Percentiles rank a stretch among this genome's conserved stretches.
These are phyloP conservation scores for Ceriops decandra DNA, from an alignment of 345 rosid genomes.

Conservation along the genomic window DNA sequence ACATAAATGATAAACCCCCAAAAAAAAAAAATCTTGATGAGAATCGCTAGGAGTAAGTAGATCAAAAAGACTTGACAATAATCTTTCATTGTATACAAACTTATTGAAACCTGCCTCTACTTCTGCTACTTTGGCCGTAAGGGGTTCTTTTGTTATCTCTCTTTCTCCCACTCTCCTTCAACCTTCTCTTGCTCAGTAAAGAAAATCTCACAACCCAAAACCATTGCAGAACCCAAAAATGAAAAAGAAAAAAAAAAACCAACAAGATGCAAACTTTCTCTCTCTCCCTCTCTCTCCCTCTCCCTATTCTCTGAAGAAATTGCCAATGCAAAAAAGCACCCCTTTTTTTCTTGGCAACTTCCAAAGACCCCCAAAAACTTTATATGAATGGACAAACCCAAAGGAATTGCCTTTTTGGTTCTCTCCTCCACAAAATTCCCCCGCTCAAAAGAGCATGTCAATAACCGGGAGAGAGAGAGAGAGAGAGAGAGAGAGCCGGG, in stretches of 20 bases:
- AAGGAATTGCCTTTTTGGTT: conserved; percentile 25
- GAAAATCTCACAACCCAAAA: conserved; percentile 46
- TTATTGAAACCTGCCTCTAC: conserved; percentile 6
- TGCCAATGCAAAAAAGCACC: background rate
- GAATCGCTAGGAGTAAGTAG: conserved; percentile 50
- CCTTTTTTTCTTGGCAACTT: background rate
- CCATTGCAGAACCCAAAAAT: conserved; percentile 42
- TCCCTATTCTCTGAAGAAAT: conserved; percentile 1
- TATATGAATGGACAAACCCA: conserved; percentile 18
- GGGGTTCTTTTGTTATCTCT: conserved; percentile 34
- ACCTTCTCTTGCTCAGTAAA: conserved; percentile 50
- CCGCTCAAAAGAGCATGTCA: conserved; percentile 2
- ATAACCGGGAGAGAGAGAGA: conserved; percentile 9
- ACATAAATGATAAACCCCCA: background rate
- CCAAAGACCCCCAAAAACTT: conserved; percentile 17
- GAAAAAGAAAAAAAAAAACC: background rate
- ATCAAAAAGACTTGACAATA: conserved; percentile 21
- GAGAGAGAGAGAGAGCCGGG: background rate
- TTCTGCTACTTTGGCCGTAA: conserved; percentile 30
- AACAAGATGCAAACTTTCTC: background rate
- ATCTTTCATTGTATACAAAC: conserved; percentile 1
- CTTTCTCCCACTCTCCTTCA: conserved; percentile 84
- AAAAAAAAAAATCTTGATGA: background rate
- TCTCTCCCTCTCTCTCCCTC: background rate
- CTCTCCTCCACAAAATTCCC: conserved; percentile 11